phyloP scores from a whole-genome alignment of 495 filamentous ascomycete species.

The Neurospora pannonica region DNA sequence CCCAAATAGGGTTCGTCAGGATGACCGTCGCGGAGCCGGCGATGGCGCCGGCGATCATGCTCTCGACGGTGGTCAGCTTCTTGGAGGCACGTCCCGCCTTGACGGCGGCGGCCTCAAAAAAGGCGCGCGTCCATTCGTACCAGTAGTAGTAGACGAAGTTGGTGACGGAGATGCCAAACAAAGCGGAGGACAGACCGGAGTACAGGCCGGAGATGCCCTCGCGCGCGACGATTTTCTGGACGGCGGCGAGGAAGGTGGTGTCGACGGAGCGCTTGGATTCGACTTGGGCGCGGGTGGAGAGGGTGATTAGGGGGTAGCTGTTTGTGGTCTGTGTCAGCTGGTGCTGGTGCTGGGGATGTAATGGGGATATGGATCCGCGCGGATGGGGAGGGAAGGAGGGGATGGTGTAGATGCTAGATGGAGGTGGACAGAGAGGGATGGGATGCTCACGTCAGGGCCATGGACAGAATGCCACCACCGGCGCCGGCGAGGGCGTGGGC shows the following conservation, averaged over 20 bases:
- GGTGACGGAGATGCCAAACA: conserved; percentile 96
- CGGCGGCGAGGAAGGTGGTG: conserved; percentile 67
- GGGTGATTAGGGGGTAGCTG: conserved; percentile 88
- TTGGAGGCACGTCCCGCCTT: conserved; percentile 66
- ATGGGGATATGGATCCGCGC: too few relatives aligned
- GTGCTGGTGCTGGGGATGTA: too few relatives aligned
- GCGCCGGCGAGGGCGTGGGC: conserved; percentile 82
- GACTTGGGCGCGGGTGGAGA: conserved; percentile 95
- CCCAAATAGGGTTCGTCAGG: conserved; percentile 97
- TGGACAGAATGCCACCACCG: conserved; percentile 86
- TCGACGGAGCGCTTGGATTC: conserved; percentile 81
- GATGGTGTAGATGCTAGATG: too few relatives aligned
- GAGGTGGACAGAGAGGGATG: conserved; percentile 1
- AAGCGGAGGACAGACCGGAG: conserved; percentile 76
- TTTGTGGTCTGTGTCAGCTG: background rate
- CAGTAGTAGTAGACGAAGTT: conserved; percentile 99
- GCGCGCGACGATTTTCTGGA: conserved; percentile 78
- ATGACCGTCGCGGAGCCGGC: conserved; percentile 90
- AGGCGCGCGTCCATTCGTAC: conserved; percentile 94
- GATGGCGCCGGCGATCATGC: conserved; percentile 91
- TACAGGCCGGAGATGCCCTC: conserved; percentile 87
- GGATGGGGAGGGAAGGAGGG: too few relatives aligned
- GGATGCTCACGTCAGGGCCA: conserved; percentile 72
- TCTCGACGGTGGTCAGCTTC: conserved; percentile 81
- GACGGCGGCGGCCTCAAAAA: conserved; percentile 73